Evolutionary conservation across 352 stramenopile genomes (phyloP), one percentile per base, ranked within the genome.

Genomic region (Phytophthora macrochlamydospora): DNA sequence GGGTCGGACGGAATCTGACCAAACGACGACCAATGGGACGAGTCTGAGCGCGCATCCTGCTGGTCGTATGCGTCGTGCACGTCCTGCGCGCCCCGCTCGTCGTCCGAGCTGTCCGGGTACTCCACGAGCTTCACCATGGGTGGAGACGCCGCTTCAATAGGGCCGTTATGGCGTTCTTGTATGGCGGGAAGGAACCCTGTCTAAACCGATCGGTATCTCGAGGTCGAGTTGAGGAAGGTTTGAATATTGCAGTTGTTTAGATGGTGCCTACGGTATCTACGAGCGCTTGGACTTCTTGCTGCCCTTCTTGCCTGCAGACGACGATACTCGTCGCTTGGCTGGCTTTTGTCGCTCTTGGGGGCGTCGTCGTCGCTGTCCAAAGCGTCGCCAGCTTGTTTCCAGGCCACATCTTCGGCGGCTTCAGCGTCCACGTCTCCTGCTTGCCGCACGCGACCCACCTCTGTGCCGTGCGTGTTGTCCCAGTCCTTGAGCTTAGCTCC

Each of bases 401-500:
- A 93, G 4, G 80, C 83, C 32, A 81, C 76, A 18, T 89, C 79
- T 37, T 93, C 85, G 0, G 64, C 79, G 1, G 81, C 81, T 62
- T 90, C 85, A 7, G 75, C 69, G n/a, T 91, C 83, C 4, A 73
- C 85, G 33, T 89, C 81, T 29, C 85, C 83, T 12, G 63, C 65
- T 57, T 72, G 51, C 48, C 69, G 76, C 51, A 78, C 71, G 51
- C 78, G 74, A 35, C 78, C 78, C 3, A 78, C 46, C 59, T 87
- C 76, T 6, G 62, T 85, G 56, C 78, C 76, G 65, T 87, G 73
- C 32, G 81, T 77, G 48, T 77, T 77, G 58, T 93, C 85, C 83
- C 85, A 94, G 76, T 94, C 87, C 71, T 93, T 94, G 30, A 93
- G 72, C 73, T 94, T 94, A 32, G 87, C 87, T 49, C 72, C 81